phyloP scores from a whole-genome alignment of 352 stramenopile genomes.

The Globisporangium paroecandrum region DNA sequence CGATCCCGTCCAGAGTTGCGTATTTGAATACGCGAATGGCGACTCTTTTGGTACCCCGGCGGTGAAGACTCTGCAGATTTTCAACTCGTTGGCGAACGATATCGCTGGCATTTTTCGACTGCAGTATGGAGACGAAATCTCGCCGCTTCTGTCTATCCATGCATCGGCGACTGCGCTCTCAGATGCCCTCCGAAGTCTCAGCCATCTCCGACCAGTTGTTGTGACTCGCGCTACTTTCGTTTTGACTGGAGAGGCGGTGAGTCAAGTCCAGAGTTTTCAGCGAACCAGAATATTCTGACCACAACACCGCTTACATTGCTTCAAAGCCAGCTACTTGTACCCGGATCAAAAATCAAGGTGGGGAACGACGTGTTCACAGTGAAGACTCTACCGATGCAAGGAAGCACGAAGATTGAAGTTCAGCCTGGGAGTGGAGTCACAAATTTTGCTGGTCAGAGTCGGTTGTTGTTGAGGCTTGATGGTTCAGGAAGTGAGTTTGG shows the following conservation, averaged over 20 bases:
- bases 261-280: constrained; percentile 29
- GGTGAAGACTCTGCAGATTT: constrained; percentile 50
- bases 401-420: constrained; percentile 42
- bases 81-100: constrained; percentile 45
- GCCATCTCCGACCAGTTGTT: constrained; percentile 43
- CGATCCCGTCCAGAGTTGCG: constrained; percentile 40
- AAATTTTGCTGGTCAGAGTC: constrained; percentile 26
- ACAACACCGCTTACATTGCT: constrained; percentile 33
- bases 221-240: constrained; percentile 48
- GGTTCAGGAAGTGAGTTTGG: constrained; percentile 31
- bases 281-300: constrained; percentile 32
- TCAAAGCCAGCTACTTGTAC: constrained; percentile 35
- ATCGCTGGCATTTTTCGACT: constrained; percentile 63
- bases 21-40: constrained; percentile 57
- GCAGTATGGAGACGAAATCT: constrained; percentile 52
- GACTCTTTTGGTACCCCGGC: constrained; percentile 42
- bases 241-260: constrained; percentile 35
- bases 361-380: constrained; percentile 35
- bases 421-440: constrained; percentile 28
- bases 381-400: constrained; percentile 31
- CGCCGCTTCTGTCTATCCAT: constrained; percentile 50
- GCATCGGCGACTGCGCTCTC: constrained; percentile 35
- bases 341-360: constrained; percentile 37
- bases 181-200: constrained; percentile 37
- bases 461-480: constrained; percentile 40